Evolutionary conservation across 2,329 filamentous ascomycete species (phyloP).

Genomic region (Myriangium duriaei): DNA sequence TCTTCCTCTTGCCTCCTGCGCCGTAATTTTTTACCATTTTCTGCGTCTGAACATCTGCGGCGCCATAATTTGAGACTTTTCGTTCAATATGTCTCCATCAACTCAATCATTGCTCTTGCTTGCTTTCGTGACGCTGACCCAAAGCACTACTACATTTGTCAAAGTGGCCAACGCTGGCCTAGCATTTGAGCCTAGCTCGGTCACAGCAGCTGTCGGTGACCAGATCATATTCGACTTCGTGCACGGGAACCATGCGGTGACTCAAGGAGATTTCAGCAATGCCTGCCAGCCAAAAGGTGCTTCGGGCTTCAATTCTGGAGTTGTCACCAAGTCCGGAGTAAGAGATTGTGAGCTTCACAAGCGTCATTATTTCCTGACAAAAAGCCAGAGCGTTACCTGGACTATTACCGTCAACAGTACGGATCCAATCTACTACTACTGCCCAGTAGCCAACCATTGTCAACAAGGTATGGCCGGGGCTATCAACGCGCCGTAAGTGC

Average conservation of each 20-base stretch:
- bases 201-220: conserved; percentile 28
- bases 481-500: conserved; percentile 41
- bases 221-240: conserved; percentile 31
- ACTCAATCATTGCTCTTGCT: neutral
- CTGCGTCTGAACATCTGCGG: too few species aligned
- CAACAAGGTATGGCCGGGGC: conserved; percentile 58
- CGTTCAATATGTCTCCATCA: too few species aligned
- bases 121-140: neutral
- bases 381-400: too few species aligned
- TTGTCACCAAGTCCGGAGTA: conserved; percentile 7
- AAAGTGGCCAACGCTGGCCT: conserved; percentile 25
- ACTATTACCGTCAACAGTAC: conserved; percentile 44
- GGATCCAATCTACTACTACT: conserved; percentile 57
- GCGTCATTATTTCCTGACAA: neutral
- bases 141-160: conserved; percentile 17
- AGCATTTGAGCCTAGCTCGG: conserved; percentile 25
- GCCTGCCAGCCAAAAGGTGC: conserved; percentile 27
- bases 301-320: conserved; percentile 17
- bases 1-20: too few species aligned
- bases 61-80: too few species aligned
- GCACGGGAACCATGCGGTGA: conserved; percentile 31
- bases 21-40: too few species aligned
- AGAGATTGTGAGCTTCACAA: too few species aligned
- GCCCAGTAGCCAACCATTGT: conserved; percentile 45
- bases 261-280: conserved; percentile 26